Percentiles rank a stretch among this genome's conserved stretches.
phyloP scores from a whole-genome alignment of 2,329 filamentous ascomycete genomes.

The Tetracladium maxilliforme region DNA sequence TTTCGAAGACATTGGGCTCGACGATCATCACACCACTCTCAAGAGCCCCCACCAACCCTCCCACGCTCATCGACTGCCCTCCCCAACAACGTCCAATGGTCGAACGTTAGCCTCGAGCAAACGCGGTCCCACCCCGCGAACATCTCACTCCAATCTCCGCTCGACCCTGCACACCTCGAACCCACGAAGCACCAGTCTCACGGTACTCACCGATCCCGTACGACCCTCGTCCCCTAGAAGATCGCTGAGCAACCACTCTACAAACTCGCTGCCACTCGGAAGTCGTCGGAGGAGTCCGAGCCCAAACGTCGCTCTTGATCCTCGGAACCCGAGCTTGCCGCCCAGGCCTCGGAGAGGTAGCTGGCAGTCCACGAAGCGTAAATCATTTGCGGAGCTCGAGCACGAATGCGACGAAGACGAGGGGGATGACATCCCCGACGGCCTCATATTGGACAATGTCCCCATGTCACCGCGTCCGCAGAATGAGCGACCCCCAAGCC shows the following conservation, averaged over 20 bases:
- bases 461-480: slow-evolving; percentile 61
- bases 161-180: slow-evolving; percentile 9
- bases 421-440: slow-evolving; percentile 62
- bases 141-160: slow-evolving; percentile 6
- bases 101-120: not conserved
- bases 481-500: slow-evolving; percentile 37
- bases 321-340: slow-evolving; percentile 5
- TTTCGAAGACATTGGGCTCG: slow-evolving; percentile 87
- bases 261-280: no score
- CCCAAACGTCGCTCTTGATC: no score
- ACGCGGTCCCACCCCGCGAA: not conserved
- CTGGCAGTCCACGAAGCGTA: slow-evolving; percentile 58
- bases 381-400: slow-evolving; percentile 57
- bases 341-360: slow-evolving; percentile 40
- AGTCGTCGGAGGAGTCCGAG: no score
- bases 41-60: slow-evolving; percentile 12
- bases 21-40: slow-evolving; percentile 40
- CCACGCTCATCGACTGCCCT: slow-evolving; percentile 11
- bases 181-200: slow-evolving; percentile 4
- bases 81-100: slow-evolving; percentile 9
- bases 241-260: no score
- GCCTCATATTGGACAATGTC: slow-evolving; percentile 67
- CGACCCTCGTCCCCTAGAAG: no score
- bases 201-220: no score
- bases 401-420: slow-evolving; percentile 66